Conservation (phyloP, 495 filamentous ascomycete genomes). For the Annulohypoxylon bovei region DNA sequence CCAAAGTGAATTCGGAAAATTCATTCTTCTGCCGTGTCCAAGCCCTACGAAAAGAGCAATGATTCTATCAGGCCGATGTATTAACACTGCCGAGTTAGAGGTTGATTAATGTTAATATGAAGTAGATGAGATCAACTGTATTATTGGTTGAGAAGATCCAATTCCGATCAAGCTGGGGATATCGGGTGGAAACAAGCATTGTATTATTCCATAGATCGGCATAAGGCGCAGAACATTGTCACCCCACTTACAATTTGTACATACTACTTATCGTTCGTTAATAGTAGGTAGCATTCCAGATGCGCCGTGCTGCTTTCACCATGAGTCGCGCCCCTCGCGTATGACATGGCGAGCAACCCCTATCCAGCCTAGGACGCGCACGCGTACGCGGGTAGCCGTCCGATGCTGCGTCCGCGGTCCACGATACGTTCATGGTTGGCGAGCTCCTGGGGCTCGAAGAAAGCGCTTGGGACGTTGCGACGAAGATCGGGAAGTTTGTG, state of each 20-base stretch:
- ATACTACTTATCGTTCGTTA: neutral
- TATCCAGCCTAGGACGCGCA: neutral
- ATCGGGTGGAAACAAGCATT: neutral
- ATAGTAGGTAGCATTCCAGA: neutral
- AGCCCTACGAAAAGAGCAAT: neutral
- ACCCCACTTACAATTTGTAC: neutral
- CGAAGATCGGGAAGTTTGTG: neutral
- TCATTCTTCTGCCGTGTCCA: conserved; percentile 1
- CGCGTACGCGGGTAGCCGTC: neutral
- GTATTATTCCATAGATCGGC: neutral
- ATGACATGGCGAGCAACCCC: neutral
- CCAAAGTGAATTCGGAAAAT: neutral
- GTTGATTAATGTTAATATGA: too few relatives aligned
- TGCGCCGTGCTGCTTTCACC: neutral
- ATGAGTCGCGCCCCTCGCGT: neutral
- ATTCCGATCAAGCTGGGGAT: neutral
- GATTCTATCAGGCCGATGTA: neutral
- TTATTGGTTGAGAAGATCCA: neutral
- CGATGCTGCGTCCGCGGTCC: neutral
- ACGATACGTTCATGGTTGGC: neutral
- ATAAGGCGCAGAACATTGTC: neutral
- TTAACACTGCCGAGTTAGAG: neutral
- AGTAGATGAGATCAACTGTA: neutral
- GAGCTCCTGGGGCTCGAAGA: neutral
- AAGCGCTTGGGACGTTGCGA: neutral